phyloP scores from a whole-genome alignment of 805 yeast genomes.

The Candida argentea region DNA sequence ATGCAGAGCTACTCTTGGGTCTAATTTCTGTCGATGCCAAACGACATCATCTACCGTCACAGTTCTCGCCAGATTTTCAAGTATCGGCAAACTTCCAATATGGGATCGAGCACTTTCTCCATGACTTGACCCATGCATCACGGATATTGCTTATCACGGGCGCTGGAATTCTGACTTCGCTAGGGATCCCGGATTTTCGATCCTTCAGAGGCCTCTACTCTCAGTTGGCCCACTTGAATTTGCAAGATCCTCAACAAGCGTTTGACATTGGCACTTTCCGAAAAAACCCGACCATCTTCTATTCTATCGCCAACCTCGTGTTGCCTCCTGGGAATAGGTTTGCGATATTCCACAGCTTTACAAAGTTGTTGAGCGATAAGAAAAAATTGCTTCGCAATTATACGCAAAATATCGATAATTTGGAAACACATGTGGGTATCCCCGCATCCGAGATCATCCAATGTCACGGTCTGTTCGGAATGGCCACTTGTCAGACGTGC shows the following conservation, averaged over 20 bases:
- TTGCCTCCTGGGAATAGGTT: constrained; percentile 43
- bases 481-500: constrained; percentile 73
- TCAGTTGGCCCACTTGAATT: constrained; percentile 53
- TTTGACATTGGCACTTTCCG: constrained; percentile 65
- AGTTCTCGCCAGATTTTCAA: neutral
- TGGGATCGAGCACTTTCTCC: constrained; percentile 7
- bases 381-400: constrained; percentile 30
- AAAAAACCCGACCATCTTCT: constrained; percentile 71
- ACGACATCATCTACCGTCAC: neutral
- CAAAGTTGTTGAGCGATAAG: constrained; percentile 25
- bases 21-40: constrained; percentile 6
- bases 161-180: constrained; percentile 84
- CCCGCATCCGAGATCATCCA: constrained; percentile 54
- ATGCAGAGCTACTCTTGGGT: constrained; percentile 5
- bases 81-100: constrained; percentile 4
- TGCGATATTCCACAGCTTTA: constrained; percentile 30
- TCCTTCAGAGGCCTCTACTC: constrained; percentile 82
- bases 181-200: constrained; percentile 90
- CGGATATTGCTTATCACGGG: constrained; percentile 75
- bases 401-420: constrained; percentile 36
- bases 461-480: constrained; percentile 72
- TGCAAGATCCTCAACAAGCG: constrained; percentile 85
- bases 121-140: constrained; percentile 9
- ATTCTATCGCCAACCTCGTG: constrained; percentile 77
- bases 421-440: constrained; percentile 41